A percentile compares a stretch with the other conserved stretches of the same genome.
Evolutionary conservation across 768 basidiomycete species (phyloP).

Genomic region (Dioszegia aurantiaca): DNA sequence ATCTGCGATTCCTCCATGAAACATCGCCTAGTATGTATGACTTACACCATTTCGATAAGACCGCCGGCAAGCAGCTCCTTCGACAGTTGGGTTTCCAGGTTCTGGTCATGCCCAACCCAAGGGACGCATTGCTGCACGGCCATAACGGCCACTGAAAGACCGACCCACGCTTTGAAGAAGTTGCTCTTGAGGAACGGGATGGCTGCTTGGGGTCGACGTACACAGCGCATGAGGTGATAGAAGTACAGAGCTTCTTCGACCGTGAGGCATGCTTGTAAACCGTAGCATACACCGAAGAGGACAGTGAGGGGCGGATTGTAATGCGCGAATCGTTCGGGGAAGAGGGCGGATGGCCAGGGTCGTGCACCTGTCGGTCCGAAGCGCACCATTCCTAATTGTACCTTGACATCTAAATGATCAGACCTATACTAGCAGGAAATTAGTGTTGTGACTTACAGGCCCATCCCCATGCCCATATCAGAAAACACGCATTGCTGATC

Average conservation of each 20-base stretch:
- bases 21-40: too few relatives aligned
- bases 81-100: slow-evolving; percentile 19
- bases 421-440: too few relatives aligned
- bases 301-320: slow-evolving; percentile 25
- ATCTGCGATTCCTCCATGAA: too few relatives aligned
- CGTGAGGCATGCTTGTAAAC: slow-evolving; percentile 16
- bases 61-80: slow-evolving; percentile 20
- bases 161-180: slow-evolving; percentile 32
- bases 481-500: not conserved
- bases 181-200: slow-evolving; percentile 23
- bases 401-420: slow-evolving; percentile 7
- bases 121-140: slow-evolving; percentile 12
- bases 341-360: slow-evolving; percentile 25
- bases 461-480: too few relatives aligned
- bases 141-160: slow-evolving; percentile 11
- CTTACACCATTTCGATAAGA: slow-evolving; percentile 29
- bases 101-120: slow-evolving; percentile 15
- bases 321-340: slow-evolving; percentile 18
- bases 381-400: slow-evolving; percentile 23
- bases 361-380: slow-evolving; percentile 24
- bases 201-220: slow-evolving; percentile 29
- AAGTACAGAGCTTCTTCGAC: not conserved
- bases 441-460: too few relatives aligned
- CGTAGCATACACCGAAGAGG: slow-evolving; percentile 22
- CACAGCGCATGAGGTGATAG: slow-evolving; percentile 38